Conservation (phyloP, 2,329 filamentous ascomycete species). For the Microdochium bolleyi region DNA sequence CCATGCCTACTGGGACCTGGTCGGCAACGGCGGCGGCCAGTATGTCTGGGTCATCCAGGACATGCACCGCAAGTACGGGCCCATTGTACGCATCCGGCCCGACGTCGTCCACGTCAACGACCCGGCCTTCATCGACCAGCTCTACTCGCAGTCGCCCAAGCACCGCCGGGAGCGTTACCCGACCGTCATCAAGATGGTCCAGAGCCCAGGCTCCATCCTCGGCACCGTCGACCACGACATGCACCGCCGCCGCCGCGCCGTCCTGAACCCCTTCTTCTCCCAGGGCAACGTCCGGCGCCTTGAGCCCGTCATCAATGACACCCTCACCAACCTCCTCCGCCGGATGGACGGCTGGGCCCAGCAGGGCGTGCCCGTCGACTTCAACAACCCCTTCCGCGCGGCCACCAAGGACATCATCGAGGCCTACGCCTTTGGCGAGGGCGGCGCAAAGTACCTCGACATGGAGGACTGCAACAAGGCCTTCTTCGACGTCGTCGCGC, state of each 20-base stretch:
- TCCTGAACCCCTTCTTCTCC: constrained; percentile 16
- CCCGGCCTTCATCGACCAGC: constrained; percentile 14
- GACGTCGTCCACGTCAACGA: constrained; percentile 23
- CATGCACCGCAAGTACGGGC: constrained; percentile 16
- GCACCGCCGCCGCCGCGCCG: constrained; percentile 12
- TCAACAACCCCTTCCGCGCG: constrained; percentile 10
- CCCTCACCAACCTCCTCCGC: constrained; percentile 8
- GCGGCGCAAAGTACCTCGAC: constrained; percentile 15
- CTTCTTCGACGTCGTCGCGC: constrained; percentile 15
- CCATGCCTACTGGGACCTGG: constrained; percentile 14
- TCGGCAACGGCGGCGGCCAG: constrained; percentile 9
- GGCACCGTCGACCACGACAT: constrained; percentile 11
- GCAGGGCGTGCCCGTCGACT: constrained; percentile 4
- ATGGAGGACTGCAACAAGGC: constrained; percentile 18
- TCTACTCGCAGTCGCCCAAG: constrained; percentile 13
- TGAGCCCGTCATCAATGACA: constrained; percentile 12
- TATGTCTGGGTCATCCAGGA: constrained; percentile 14
- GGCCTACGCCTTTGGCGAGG: constrained; percentile 10
- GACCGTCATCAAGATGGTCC: constrained; percentile 8
- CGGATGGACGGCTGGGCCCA: constrained; percentile 13
- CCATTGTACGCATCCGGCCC: constrained; percentile 15
- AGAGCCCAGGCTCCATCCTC: constrained; percentile 10
- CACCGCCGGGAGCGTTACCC: constrained; percentile 9
- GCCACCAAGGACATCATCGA: constrained; percentile 14
- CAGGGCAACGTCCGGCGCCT: constrained; percentile 12